These are phyloP conservation scores for Paramicrosporidium saccamoebae DNA, from an alignment of 371 early-diverging fungal genomes.

Conservation along the genomic window DNA sequence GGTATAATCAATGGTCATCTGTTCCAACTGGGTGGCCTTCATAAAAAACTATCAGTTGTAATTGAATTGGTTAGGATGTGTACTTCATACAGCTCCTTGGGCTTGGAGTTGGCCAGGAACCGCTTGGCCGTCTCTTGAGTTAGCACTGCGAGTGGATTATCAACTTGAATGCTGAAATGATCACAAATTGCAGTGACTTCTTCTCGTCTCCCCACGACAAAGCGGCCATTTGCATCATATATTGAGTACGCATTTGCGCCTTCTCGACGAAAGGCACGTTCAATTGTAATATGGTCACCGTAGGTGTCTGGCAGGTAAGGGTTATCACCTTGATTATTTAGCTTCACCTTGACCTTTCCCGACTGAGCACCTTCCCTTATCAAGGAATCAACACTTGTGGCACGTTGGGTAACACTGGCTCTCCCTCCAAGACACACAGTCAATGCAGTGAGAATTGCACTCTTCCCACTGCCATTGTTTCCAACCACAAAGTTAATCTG, in stretches of 20 bases:
- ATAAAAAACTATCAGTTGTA: constrained; percentile 21
- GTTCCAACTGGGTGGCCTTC: constrained; percentile 46
- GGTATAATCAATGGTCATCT: constrained; percentile 30
- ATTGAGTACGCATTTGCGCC: constrained; percentile 34
- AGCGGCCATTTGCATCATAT: constrained; percentile 14
- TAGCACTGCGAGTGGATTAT: constrained; percentile 66
- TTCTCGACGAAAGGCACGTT: constrained; percentile 35
- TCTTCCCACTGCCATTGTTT: constrained; percentile 76
- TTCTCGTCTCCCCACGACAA: constrained; percentile 28
- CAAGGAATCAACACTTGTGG: constrained; percentile 26
- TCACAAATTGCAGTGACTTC: constrained; percentile 50
- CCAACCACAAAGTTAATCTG: constrained; percentile 83
- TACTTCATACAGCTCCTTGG: constrained; percentile 47
- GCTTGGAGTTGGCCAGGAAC: constrained; percentile 41
- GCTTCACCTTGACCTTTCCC: constrained; percentile 16
- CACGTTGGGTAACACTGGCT: constrained; percentile 52
- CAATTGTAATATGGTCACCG: constrained; percentile 41
- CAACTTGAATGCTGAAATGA: constrained; percentile 54
- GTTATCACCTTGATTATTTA: constrained; percentile 48
- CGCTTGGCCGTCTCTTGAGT: constrained; percentile 69
- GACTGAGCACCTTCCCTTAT: constrained; percentile 46
- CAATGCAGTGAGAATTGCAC: constrained; percentile 67
- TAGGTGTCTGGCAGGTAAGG: constrained; percentile 40
- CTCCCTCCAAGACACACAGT: constrained; percentile 66
- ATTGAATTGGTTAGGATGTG: not conserved